phyloP scores from a whole-genome alignment of 257 asterid genomes.

The Solanum gandarillasii region DNA sequence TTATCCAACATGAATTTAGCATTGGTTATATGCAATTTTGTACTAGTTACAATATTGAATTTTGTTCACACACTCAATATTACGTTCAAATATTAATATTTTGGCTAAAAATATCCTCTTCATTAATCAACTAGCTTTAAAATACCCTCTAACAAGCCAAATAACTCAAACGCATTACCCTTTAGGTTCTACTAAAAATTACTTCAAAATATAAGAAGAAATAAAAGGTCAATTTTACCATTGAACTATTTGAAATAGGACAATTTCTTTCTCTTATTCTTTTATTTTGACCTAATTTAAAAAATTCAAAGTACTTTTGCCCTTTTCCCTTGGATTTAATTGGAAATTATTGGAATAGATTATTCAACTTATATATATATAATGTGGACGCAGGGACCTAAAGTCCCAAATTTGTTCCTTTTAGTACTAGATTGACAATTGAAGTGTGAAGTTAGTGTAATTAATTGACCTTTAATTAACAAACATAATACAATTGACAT shows the following conservation, averaged over 20 bases:
- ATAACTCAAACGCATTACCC: no score
- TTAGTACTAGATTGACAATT: background rate
- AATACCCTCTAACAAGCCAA: background rate
- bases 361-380: background rate
- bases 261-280: background rate
- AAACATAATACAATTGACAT: background rate
- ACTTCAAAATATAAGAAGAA: no score
- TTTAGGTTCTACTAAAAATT: no score
- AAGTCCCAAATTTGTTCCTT: background rate
- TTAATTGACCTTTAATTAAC: background rate
- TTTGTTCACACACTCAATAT: no score
- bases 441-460: background rate
- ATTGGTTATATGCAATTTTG: background rate
- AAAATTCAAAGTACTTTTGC: background rate
- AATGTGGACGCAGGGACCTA: background rate
- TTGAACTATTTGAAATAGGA: background rate
- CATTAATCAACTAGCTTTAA: background rate
- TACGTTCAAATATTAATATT: no score
- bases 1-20: no score
- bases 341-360: background rate
- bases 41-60: background rate
- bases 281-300: background rate
- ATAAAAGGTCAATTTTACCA: background rate
- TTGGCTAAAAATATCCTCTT: background rate
- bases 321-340: background rate